Conservation (phyloP, 805 yeast species). For the Yarrowia divulgata region DNA sequence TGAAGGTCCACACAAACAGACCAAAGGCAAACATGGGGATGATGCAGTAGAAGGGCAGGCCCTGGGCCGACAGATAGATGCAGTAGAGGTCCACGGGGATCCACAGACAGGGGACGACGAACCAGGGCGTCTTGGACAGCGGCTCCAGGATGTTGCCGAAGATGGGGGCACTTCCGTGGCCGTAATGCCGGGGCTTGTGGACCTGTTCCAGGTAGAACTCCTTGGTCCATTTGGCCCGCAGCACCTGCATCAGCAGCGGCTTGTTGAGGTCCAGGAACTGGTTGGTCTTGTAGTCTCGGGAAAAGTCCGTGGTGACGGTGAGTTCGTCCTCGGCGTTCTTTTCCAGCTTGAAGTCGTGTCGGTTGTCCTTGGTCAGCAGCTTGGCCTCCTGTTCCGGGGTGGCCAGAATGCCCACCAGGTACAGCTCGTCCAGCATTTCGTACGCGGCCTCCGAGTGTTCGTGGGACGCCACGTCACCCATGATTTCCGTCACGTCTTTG, state of each 20-base stretch:
- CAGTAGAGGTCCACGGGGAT: constrained; percentile 76
- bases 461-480: constrained; percentile 76
- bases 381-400: constrained; percentile 78
- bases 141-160: constrained; percentile 97
- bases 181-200: constrained; percentile 97
- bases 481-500: constrained; percentile 64
- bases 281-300: constrained; percentile 74
- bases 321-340: constrained; percentile 75
- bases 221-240: constrained; percentile 76
- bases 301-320: constrained; percentile 78
- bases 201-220: constrained; percentile 95
- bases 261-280: constrained; percentile 83
- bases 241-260: constrained; percentile 83
- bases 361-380: constrained; percentile 66
- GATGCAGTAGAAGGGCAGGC: constrained; percentile 56
- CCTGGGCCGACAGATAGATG: constrained; percentile 65
- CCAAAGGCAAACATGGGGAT: constrained; percentile 75
- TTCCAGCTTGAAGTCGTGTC: constrained; percentile 52
- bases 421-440: constrained; percentile 82
- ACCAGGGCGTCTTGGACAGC: constrained; percentile 91
- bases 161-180: constrained; percentile 93
- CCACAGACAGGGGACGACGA: constrained; percentile 88
- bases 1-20: constrained; percentile 88
- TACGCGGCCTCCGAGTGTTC: constrained; percentile 85
- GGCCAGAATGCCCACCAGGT: constrained; percentile 83